Evolutionary conservation across 371 early-diverging fungal genomes (phyloP), one percentile per base, ranked within the genome.

Genomic region (Lichtheimia corymbifera): DNA sequence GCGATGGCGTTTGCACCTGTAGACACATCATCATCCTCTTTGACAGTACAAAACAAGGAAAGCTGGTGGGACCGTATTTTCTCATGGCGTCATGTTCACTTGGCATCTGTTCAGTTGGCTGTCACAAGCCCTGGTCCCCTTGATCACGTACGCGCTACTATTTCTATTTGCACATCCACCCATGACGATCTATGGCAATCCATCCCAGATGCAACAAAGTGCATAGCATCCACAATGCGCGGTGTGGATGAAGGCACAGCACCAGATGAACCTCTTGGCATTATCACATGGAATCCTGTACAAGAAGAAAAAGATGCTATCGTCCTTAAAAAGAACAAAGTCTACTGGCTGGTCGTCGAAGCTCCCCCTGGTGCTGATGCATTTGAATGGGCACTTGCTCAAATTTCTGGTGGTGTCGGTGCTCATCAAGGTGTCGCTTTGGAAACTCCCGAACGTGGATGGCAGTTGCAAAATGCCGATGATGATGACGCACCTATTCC

Each of bases 11-110:
- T 76, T 55, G 66, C 69, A 7, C 73, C 74, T 18, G 64, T 61
- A 22, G 58, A 25, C 20, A 35, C 55, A 41, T 24, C 42, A 4
- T 27, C 12, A 3, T 13, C 6, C 41, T 14, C 18, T n/a, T 18
- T n/a, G 18, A 47, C 47, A n/a, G 47, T 47, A 6, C 41, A 57
- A 20, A 44, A 15, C 18, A 43, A 55, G 24, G 76, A 76, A 62
- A 64, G 73, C 35, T 76, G 77, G 77, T 76, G 77, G 77, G 77
- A 76, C 51, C 62, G 77, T 5, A 18, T 68, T 6, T 73, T 76
- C 25, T 71, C 67, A 45, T 59, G 63, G 47, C 67, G 70, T 22
- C 77, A 76, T 45, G 74, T 76, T 12, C 77, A 76, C 49, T 60
- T 76, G 35, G 35, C 28, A 14, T 55, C 53, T 9, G 71, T 76